A percentile compares a stretch with the other conserved stretches of the same genome.
Evolutionary conservation across 1,284 basidiomycete species (phyloP).

Genomic region (Pterula multifida): DNA sequence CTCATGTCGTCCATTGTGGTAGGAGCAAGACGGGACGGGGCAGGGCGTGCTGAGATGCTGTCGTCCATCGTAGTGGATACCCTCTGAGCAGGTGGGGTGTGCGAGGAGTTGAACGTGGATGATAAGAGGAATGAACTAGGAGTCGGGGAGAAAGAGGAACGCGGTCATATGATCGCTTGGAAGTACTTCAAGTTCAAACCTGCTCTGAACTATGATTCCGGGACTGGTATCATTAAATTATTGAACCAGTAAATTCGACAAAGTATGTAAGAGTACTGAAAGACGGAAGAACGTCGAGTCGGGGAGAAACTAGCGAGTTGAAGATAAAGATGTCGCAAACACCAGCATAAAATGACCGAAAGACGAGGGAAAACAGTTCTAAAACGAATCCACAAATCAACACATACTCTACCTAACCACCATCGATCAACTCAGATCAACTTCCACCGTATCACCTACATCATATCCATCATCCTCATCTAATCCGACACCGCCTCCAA

Average conservation of each 20-base stretch:
- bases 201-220: no score
- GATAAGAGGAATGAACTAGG: neutral
- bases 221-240: no score
- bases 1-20: neutral
- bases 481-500: conserved; percentile 12
- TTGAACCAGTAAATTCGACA: neutral
- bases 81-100: no score
- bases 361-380: neutral
- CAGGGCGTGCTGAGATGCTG: neutral
- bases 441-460: conserved; percentile 64
- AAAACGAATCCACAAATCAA: neutral
- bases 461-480: conserved; percentile 37
- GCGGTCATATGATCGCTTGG: neutral
- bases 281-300: neutral
- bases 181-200: no score
- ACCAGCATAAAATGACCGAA: neutral
- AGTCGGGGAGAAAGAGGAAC: neutral
- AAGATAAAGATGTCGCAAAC: neutral
- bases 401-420: neutral
- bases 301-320: no score
- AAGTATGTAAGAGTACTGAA: neutral
- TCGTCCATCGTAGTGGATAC: neutral
- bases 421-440: conserved; percentile 26
- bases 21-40: neutral
- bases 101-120: no score